Conservation (phyloP, 257 asterid species). For the Galeopsis tetrahit region DNA sequence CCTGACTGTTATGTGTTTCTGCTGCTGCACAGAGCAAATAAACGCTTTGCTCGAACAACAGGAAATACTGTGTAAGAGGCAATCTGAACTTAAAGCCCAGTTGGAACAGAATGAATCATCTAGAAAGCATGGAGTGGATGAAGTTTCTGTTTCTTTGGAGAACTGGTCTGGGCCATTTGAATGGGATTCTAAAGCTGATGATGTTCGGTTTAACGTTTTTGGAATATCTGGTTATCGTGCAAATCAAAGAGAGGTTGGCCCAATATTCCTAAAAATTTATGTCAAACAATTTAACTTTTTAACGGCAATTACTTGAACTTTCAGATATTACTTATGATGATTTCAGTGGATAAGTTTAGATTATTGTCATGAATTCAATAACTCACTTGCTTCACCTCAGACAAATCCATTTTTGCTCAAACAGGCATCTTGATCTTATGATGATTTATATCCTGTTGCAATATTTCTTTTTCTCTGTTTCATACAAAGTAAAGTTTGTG, state of each 20-base stretch:
- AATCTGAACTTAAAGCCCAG: slow-evolving; percentile 74
- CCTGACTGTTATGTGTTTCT: slow-evolving; percentile 11
- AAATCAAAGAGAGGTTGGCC: slow-evolving; percentile 85
- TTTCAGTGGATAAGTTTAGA: slow-evolving; percentile 13
- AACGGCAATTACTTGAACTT: neutral
- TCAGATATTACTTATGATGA: neutral
- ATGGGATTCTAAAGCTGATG: slow-evolving; percentile 89
- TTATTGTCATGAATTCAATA: neutral
- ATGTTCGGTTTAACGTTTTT: slow-evolving; percentile 81
- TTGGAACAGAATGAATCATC: slow-evolving; percentile 68
- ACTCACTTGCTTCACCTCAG: slow-evolving; percentile 12
- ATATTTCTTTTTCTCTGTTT: neutral
- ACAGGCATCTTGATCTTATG: no score
- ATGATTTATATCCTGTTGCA: slow-evolving; percentile 12
- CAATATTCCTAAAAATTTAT: neutral
- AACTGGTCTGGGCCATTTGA: slow-evolving; percentile 77
- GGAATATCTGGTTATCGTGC: slow-evolving; percentile 89
- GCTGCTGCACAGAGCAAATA: slow-evolving; percentile 67
- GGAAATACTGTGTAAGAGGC: slow-evolving; percentile 70
- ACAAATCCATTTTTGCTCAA: slow-evolving; percentile 15
- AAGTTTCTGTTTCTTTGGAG: slow-evolving; percentile 62
- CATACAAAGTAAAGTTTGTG: slow-evolving; percentile 9
- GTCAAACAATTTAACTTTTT: slow-evolving; percentile 6
- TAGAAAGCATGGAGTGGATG: slow-evolving; percentile 51
- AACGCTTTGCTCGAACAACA: slow-evolving; percentile 73